These are phyloP conservation scores for Adansonia rubrostipa DNA, from an alignment of 441 rosid species.

Conservation along the genomic window DNA sequence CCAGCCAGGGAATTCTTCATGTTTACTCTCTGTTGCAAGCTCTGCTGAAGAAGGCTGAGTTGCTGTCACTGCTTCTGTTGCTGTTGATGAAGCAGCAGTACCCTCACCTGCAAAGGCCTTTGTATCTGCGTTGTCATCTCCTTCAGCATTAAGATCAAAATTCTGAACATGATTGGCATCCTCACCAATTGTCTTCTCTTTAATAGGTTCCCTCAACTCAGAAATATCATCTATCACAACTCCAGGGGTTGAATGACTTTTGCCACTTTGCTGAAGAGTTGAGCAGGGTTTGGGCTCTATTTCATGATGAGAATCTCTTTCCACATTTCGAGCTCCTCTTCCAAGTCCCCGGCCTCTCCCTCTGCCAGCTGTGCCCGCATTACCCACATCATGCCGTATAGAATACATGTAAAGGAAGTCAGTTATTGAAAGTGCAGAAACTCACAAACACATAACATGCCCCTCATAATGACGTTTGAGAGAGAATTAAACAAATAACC, in stretches of 20 bases:
- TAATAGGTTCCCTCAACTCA: conserved; percentile 47
- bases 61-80: conserved; percentile 18
- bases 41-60: conserved; percentile 32
- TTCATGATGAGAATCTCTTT: conserved; percentile 68
- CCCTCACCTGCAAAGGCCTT: conserved; percentile 31
- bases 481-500: not conserved
- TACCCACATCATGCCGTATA: conserved; percentile 68
- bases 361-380: conserved; percentile 67
- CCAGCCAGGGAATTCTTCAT: conserved; percentile 87
- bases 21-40: conserved; percentile 49
- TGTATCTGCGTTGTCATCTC: conserved; percentile 56
- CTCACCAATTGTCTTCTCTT: conserved; percentile 44
- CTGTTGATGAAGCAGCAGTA: not conserved
- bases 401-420: not conserved
- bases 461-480: not conserved
- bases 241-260: conserved; percentile 36
- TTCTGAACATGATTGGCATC: conserved; percentile 49
- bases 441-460: conserved; percentile 1
- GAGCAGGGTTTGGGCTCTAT: conserved; percentile 53
- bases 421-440: not conserved
- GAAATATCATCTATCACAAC: conserved; percentile 44
- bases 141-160: conserved; percentile 79
- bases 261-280: conserved; percentile 39
- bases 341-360: conserved; percentile 98
- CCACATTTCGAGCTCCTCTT: conserved; percentile 61